phyloP scores from a whole-genome alignment of 176 grass and related monocot genomes.

The Poa annua region DNA sequence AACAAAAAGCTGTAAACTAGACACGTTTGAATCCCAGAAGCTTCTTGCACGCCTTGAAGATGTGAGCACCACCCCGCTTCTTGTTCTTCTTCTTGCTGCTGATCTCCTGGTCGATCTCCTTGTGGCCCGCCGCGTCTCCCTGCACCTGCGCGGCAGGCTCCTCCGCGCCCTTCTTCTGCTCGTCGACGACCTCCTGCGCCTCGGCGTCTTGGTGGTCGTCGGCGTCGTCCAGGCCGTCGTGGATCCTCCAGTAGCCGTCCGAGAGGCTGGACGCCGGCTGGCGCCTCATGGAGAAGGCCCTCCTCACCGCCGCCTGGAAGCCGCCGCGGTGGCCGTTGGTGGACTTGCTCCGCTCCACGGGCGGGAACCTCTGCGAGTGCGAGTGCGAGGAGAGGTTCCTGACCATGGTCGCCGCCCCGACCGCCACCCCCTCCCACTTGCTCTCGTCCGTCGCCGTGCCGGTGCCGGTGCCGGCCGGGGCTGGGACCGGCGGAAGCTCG shows the following conservation, averaged over 20 bases:
- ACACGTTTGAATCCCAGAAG: constrained; percentile 47
- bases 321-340: constrained; percentile 1
- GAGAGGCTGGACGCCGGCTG: constrained; percentile 37
- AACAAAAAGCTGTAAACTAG: neutral
- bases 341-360: constrained; percentile 40
- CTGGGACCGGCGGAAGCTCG: neutral
- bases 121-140: neutral
- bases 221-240: constrained; percentile 38
- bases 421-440: constrained; percentile 33
- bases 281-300: constrained; percentile 59
- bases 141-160: neutral
- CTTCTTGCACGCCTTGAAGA: constrained; percentile 51
- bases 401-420: constrained; percentile 34
- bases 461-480: neutral
- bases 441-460: neutral
- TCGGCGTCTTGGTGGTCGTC: neutral
- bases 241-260: constrained; percentile 57
- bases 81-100: neutral
- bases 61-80: constrained; percentile 3
- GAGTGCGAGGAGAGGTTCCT: constrained; percentile 53
- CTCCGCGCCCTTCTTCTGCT: neutral
- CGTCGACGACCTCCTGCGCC: constrained; percentile 17
- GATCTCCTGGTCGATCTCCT: neutral
- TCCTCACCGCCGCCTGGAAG: constrained; percentile 30
- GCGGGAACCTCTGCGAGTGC: constrained; percentile 47